Conservation (phyloP, 108 stramenopile species). For the Pseudonitzschia pungens region DNA sequence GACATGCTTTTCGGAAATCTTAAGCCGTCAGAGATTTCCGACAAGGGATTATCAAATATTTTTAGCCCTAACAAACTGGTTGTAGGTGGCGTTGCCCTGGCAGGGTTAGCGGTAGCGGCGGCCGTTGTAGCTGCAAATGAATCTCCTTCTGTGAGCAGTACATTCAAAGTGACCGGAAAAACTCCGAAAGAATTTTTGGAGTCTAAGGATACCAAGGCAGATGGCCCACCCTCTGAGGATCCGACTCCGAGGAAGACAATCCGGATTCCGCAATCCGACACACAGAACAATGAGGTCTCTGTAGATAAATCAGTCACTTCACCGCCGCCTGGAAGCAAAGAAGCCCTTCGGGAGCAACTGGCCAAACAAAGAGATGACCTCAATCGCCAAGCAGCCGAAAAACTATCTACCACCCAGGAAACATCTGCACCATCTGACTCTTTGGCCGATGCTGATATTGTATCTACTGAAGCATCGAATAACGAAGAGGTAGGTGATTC, state of each 20-base stretch:
- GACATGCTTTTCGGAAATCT: conserved; percentile 6
- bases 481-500: background rate
- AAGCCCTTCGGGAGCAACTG: conserved; percentile 10
- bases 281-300: background rate
- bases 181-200: conserved; percentile 10
- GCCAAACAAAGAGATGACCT: conserved; percentile 7
- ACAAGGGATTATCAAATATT: conserved; percentile 14
- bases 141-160: conserved; percentile 11
- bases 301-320: background rate
- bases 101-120: conserved; percentile 11
- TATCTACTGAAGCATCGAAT: background rate
- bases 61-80: conserved; percentile 2
- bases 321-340: background rate
- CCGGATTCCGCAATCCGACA: conserved; percentile 10
- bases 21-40: conserved; percentile 8
- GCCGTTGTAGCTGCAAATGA: conserved; percentile 14
- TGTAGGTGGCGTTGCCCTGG: conserved; percentile 17
- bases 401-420: background rate
- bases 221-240: background rate
- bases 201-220: background rate
- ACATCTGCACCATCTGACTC: background rate
- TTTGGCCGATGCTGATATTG: background rate
- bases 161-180: conserved; percentile 20
- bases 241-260: background rate
- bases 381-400: conserved; percentile 6